Base-by-base conservation (phyloP, 345 rosid species). In the Pugionium cornutum region DNA sequence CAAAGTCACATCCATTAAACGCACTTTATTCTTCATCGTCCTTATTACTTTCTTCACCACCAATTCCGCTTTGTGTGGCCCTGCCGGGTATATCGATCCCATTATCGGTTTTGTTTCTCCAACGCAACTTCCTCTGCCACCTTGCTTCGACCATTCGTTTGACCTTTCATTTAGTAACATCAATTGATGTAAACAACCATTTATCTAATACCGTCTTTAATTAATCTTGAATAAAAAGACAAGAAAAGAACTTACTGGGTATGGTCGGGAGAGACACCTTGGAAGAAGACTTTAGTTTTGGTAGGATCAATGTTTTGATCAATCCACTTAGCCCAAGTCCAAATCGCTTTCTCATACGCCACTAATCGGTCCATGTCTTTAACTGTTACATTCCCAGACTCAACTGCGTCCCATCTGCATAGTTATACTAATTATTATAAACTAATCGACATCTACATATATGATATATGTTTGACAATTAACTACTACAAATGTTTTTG, bases 231-330 rank as follows among this genome's bases (percentile, higher is more conserved):
- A 18, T 18, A 18, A 18, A 18, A 18, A 18, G 18, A 18, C 0
- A 18, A 44, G 45, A 9, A 26, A 25, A 29, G 34, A 18, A 60
- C 78, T 79, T 64, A 86, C 89, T 44, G 37, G n/a, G 7, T n/a
- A 34, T 86, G 92, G 54, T 84, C 86, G 1, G 95, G 95, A 2
- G 91, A 89, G 51, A 89, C 76, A 7, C 91, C 94, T 67, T 85
- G 94, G 67, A 82, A 89, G 76, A 89, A 74, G 61, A 87, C 81
- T 11, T 41, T 64, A 11, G 95, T 87, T 72, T 84, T 57, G 0
- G 75, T 41, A 43, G 79, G 57, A 72, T 87, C 78, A 9, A 83
- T 49, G 37, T 81, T 78, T 7, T 46, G 9, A 50, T 81, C 83
- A 5, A 83, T 73, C 96, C 89, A 89, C 35, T 78, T 64, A 43